Conservation (phyloP, 2,329 filamentous ascomycete species). For the Hymenoscyphus albidus region DNA sequence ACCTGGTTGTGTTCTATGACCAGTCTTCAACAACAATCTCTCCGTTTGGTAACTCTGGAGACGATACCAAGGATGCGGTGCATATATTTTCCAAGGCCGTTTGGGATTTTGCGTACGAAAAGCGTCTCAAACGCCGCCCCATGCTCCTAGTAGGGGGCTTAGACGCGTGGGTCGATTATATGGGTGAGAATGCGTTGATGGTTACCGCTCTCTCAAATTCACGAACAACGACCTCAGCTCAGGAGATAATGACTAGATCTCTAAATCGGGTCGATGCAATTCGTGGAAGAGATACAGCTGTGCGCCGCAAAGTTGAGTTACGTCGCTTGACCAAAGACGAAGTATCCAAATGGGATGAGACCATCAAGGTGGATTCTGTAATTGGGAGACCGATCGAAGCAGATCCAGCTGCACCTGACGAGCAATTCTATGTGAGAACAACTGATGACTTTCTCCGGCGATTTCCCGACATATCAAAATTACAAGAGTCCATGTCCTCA, state of each 20-base stretch:
- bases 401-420: conserved; percentile 44
- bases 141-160: conserved; percentile 79
- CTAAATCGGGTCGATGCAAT: conserved; percentile 45
- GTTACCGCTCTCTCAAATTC: conserved; percentile 47
- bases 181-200: conserved; percentile 55
- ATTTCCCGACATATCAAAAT: conserved; percentile 67
- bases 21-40: conserved; percentile 48
- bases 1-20: conserved; percentile 90
- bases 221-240: conserved; percentile 32
- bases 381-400: conserved; percentile 38
- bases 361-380: conserved; percentile 60
- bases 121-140: conserved; percentile 67
- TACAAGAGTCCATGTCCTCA: conserved; percentile 54
- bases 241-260: conserved; percentile 38
- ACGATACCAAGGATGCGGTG: conserved; percentile 52
- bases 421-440: conserved; percentile 58
- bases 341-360: conserved; percentile 74
- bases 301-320: conserved; percentile 43
- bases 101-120: conserved; percentile 76
- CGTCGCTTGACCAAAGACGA: conserved; percentile 78
- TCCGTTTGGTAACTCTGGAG: conserved; percentile 39
- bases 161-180: conserved; percentile 79
- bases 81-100: conserved; percentile 74
- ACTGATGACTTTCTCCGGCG: conserved; percentile 82
- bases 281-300: conserved; percentile 27